Conservation (phyloP, 169 alveolate species). For the Amoebophrya sp. region DNA sequence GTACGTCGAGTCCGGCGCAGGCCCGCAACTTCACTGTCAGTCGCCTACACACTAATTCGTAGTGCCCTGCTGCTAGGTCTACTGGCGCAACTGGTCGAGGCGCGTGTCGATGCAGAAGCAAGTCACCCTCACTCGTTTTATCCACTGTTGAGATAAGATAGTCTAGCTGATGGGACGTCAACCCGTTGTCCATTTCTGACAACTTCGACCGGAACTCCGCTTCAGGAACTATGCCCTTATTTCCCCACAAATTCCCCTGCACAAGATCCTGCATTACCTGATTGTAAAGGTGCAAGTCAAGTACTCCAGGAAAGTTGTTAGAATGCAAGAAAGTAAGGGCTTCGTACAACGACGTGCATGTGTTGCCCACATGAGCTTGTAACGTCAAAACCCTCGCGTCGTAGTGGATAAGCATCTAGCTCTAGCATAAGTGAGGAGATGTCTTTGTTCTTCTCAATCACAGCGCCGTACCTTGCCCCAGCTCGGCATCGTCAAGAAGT, state of each 20-base stretch:
- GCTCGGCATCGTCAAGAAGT: background rate
- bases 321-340: too few relatives aligned
- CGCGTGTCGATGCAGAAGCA: background rate
- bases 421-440: too few relatives aligned
- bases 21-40: background rate
- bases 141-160: background rate
- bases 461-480: background rate
- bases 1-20: background rate
- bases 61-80: background rate
- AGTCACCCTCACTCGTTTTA: background rate
- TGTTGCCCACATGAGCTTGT: too few relatives aligned
- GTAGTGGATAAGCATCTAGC: too few relatives aligned
- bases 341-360: too few relatives aligned
- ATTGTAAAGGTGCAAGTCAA: too few relatives aligned
- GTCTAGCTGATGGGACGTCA: background rate
- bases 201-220: background rate
- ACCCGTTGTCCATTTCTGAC: background rate
- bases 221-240: background rate
- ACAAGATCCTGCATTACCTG: background rate
- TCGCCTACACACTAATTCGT: background rate
- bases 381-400: too few relatives aligned
- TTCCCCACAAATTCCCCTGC: background rate
- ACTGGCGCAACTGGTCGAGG: background rate
- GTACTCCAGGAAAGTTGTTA: too few relatives aligned
- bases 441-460: too few relatives aligned